Evolutionary conservation across 1,284 basidiomycete species (phyloP).

Genomic region (Baeospora myosura): DNA sequence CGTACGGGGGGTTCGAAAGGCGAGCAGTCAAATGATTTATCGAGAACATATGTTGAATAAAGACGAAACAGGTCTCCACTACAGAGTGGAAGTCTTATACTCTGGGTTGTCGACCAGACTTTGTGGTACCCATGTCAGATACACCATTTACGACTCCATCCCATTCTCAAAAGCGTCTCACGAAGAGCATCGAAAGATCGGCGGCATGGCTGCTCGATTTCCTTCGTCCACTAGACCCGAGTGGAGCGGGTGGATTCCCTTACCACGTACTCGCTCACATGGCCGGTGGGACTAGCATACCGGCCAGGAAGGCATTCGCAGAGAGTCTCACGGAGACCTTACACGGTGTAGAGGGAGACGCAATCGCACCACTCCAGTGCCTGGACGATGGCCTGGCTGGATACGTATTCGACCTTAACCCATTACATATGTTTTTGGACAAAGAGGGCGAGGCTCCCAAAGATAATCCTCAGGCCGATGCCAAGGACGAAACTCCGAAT

Average conservation of each 20-base stretch:
- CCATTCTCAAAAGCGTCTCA: constrained; percentile 30
- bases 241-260: constrained; percentile 16
- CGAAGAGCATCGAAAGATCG: constrained; percentile 66
- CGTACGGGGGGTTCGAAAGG: constrained; percentile 67
- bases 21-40: constrained; percentile 17
- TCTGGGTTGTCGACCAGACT: constrained; percentile 51
- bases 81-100: constrained; percentile 47
- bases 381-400: constrained; percentile 64
- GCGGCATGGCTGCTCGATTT: constrained; percentile 53
- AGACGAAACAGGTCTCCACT: constrained; percentile 47
- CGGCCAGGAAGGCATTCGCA: constrained; percentile 60
- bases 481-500: background rate
- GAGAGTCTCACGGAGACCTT: constrained; percentile 50
- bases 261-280: constrained; percentile 58
- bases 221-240: constrained; percentile 24
- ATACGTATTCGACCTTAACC: constrained; percentile 61
- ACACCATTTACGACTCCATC: constrained; percentile 56
- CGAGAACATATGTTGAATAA: background rate
- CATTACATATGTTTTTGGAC: constrained; percentile 36
- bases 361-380: constrained; percentile 40
- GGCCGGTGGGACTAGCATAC: constrained; percentile 46
- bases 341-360: constrained; percentile 46
- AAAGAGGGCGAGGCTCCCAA: constrained; percentile 8
- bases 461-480: background rate
- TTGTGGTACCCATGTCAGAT: constrained; percentile 66